Evolutionary conservation across 2,329 filamentous ascomycete species (phyloP), one percentile per base, ranked within the genome.

Genomic region (Atkinsonella texensis): DNA sequence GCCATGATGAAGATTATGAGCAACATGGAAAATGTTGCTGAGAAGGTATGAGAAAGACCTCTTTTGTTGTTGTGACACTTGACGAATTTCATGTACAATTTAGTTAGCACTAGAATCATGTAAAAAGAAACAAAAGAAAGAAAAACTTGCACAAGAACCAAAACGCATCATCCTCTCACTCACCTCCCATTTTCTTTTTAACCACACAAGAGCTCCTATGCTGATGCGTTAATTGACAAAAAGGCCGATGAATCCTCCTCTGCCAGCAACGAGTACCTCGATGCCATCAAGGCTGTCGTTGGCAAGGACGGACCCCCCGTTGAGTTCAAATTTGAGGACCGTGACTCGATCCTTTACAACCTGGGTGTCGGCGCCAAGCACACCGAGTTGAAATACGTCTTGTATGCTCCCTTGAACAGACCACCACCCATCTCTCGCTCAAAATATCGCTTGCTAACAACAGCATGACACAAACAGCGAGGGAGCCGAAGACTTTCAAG

Each of bases 331-430:
- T 97, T 89, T 64, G 82, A 84, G 57, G 90, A 97, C 64, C 84
- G 83, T 61, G 93, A 98, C 67, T 77, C 85, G 48, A 93, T 95
- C 62, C 84, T 98, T 47, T 98, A 98, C 79, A 97, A 96, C 72
- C 77, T 98, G 42, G 91, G 91, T 54, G 70, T 98, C 55, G 93
- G 93, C 53, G 90, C 91, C 58, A 96, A 95, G 76, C 83, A 87
- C 59, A 89, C 81, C 32, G 89, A 98, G 55, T 79, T 98, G 40
- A 80, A 84, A 57, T 84, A 94, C 60, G 84, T 96, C 56, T 98
- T 88, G 73, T 76, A 66, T 63, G 72, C 63, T 35, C 18, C 18
- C 18, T 18, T 23, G 20, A 23, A 23, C 33, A 28, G 12, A 4
- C 23, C 15, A 3, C 13, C 6, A 13, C 6, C n/a, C 23, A 17